Evolutionary conservation across 2,329 filamentous ascomycete species (phyloP).

Genomic region (Penicillium sp.): DNA sequence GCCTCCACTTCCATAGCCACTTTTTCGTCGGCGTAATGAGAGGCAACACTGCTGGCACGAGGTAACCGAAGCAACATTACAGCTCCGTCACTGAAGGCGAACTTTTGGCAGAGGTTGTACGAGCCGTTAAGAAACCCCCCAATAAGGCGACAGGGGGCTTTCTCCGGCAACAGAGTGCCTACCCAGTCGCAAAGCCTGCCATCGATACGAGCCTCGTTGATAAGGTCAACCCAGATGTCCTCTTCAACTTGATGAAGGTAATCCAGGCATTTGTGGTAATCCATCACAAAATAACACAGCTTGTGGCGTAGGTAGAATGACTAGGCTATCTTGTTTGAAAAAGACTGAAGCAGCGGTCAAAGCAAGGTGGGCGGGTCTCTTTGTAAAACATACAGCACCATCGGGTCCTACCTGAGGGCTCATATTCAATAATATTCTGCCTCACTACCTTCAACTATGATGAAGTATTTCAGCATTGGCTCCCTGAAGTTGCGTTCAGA

Average conservation of each 20-base stretch:
- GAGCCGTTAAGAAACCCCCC: not conserved
- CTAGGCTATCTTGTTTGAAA: not conserved
- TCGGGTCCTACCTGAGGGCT: not conserved
- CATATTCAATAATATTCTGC: not conserved
- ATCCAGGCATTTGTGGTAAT: not conserved
- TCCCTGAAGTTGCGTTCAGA: too few relatives aligned
- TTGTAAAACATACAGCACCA: not conserved
- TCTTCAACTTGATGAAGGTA: not conserved
- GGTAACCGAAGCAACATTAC: not conserved
- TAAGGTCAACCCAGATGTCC: not conserved
- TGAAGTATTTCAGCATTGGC: too few relatives aligned
- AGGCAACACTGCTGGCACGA: not conserved
- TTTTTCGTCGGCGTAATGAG: not conserved
- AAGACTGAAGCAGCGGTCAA: not conserved
- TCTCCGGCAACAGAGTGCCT: not conserved
- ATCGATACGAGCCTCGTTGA: not conserved
- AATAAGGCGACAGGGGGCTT: not conserved
- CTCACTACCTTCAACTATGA: too few relatives aligned
- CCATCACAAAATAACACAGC: not conserved
- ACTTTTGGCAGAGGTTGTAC: not conserved
- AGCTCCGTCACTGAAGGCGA: not conserved
- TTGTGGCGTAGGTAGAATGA: not conserved
- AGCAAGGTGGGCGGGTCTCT: not conserved
- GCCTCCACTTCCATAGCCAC: not conserved
- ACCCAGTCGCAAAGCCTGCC: not conserved